These are phyloP conservation scores for Chenopodium album DNA, from an alignment of 148 eudicot species.

Conservation along the genomic window DNA sequence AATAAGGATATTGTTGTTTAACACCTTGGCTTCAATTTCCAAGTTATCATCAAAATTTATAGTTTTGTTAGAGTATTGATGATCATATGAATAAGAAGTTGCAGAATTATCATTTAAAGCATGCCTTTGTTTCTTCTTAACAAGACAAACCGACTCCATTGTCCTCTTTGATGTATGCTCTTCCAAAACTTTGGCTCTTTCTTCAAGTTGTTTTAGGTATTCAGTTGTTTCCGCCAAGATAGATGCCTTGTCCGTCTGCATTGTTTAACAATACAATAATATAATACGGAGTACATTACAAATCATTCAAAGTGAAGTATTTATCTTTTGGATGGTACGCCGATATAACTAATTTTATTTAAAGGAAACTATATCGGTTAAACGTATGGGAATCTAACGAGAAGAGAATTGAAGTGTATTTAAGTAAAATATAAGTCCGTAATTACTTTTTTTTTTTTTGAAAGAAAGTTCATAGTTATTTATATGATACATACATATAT, in stretches of 20 bases:
- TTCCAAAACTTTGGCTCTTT: slow-evolving; percentile 45
- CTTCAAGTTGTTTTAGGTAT: slow-evolving; percentile 70
- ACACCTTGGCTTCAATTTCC: slow-evolving; percentile 36
- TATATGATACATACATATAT: too few relatives aligned
- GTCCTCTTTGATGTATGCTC: slow-evolving; percentile 31
- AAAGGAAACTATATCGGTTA: too few relatives aligned
- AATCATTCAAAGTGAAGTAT: too few relatives aligned
- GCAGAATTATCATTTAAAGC: background rate
- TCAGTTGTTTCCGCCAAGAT: slow-evolving; percentile 67
- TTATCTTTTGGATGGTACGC: too few relatives aligned
- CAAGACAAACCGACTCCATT: slow-evolving; percentile 43
- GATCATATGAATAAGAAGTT: background rate
- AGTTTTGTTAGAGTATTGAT: background rate
- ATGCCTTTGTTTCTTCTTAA: slow-evolving; percentile 33
- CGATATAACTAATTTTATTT: too few relatives aligned
- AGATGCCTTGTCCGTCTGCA: slow-evolving; percentile 52
- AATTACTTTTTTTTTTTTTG: too few relatives aligned
- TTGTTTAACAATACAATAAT: background rate
- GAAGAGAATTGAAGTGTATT: too few relatives aligned
- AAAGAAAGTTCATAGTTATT: too few relatives aligned
- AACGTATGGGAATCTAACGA: too few relatives aligned
- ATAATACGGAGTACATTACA: too few relatives aligned
- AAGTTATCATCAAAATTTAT: background rate
- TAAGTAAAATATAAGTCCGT: too few relatives aligned
- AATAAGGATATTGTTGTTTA: slow-evolving; percentile 28